Percentiles rank a stretch among this genome's conserved stretches.
These are phyloP conservation scores for Trichoderma atrobrunneum DNA, from an alignment of 2,329 filamentous ascomycete genomes.

Conservation along the genomic window DNA sequence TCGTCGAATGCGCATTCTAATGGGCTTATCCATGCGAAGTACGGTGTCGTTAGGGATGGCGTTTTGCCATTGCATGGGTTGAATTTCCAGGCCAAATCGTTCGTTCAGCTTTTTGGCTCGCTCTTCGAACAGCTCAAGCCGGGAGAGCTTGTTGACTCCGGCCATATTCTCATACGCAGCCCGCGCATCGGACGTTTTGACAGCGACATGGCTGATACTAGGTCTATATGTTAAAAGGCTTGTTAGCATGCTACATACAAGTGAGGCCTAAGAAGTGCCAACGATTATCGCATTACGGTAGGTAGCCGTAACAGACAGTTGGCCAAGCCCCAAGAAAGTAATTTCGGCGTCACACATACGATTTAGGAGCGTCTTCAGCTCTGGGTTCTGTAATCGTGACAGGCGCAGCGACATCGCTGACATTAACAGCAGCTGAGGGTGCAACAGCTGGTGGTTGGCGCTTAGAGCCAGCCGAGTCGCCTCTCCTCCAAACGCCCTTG, in stretches of 20 bases:
- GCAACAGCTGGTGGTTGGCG: background rate
- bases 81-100: conserved; percentile 55
- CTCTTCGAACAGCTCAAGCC: conserved; percentile 53
- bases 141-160: conserved; percentile 43
- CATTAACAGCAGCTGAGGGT: background rate
- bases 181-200: conserved; percentile 26
- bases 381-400: background rate
- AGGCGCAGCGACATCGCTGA: background rate
- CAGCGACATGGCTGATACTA: background rate
- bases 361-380: background rate
- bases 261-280: background rate
- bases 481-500: conserved; percentile 50
- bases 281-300: background rate
- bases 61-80: conserved; percentile 52
- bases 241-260: conserved; percentile 1
- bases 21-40: conserved; percentile 68
- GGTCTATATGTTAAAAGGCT: background rate
- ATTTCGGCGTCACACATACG: conserved; percentile 11
- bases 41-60: conserved; percentile 51
- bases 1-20: conserved; percentile 73
- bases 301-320: background rate
- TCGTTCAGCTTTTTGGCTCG: conserved; percentile 55
- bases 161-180: conserved; percentile 31
- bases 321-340: background rate
- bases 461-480: conserved; percentile 35